A percentile compares a stretch with the other conserved stretches of the same genome.
These are phyloP conservation scores for Coemansia sp. DNA, from an alignment of 371 early-diverging fungal genomes.

Conservation along the genomic window DNA sequence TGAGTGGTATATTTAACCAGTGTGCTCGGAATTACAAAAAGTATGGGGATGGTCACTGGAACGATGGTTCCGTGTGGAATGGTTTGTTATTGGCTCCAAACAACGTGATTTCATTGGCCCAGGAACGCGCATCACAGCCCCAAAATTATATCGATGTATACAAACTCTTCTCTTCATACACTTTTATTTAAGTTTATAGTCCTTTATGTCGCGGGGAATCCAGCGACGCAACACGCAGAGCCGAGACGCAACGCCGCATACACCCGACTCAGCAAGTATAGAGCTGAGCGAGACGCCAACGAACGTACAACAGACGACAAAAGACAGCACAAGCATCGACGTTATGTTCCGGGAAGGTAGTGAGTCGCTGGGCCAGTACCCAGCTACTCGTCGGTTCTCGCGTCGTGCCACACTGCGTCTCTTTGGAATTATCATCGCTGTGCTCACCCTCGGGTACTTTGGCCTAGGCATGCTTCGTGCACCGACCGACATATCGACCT, in stretches of 20 bases:
- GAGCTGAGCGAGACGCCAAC: neutral
- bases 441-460: conserved; percentile 31
- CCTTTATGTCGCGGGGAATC: neutral
- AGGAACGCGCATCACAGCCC: no score
- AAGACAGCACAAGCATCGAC: conserved; percentile 3
- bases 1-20: no score
- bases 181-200: no score
- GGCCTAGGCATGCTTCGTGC: conserved; percentile 19
- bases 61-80: no score
- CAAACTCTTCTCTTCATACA: no score
- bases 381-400: conserved; percentile 23
- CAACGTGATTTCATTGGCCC: no score
- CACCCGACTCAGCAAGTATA: neutral
- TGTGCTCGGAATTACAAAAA: no score
- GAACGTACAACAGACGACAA: neutral
- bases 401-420: conserved; percentile 21
- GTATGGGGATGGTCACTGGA: no score
- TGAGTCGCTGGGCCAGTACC: conserved; percentile 36
- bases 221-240: conserved; percentile 11
- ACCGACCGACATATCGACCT: neutral
- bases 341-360: neutral
- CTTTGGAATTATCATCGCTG: conserved; percentile 7
- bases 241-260: neutral
- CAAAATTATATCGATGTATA: no score
- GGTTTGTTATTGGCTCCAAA: no score